Evolutionary conservation across 495 filamentous ascomycete genomes (phyloP).

Genomic region (Neurospora hispaniola): DNA sequence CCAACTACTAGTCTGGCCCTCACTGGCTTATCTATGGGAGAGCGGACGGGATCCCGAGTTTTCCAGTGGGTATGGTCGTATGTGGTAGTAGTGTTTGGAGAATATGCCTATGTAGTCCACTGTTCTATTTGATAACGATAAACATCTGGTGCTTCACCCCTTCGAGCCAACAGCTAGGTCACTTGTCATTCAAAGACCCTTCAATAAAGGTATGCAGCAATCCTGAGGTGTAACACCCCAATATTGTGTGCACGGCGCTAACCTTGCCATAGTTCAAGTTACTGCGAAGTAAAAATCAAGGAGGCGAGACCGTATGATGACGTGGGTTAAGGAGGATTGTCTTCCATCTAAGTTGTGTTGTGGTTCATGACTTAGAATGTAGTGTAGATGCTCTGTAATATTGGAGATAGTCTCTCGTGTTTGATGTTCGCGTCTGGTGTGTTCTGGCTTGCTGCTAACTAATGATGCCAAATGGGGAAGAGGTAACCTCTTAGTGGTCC

Average conservation of each 20-base stretch:
- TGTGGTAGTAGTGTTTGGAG: not conserved
- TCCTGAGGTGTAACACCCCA: too few relatives aligned
- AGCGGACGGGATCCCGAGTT: conserved; percentile 43
- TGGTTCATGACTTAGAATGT: not conserved
- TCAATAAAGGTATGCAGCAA: not conserved
- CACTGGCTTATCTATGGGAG: conserved; percentile 19
- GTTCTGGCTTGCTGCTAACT: accelerated
- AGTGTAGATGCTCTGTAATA: too few relatives aligned
- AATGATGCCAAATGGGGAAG: not conserved
- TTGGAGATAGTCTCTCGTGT: not conserved
- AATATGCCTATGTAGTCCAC: not conserved
- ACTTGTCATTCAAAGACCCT: not conserved
- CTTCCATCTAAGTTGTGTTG: not conserved
- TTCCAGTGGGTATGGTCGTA: conserved; percentile 12
- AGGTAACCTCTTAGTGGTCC: not conserved
- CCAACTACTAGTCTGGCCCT: conserved; percentile 26
- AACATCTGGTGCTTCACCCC: not conserved
- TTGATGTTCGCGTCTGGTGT: not conserved
- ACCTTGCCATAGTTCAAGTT: too few relatives aligned
- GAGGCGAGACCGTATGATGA: too few relatives aligned
- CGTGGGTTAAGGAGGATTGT: not conserved
- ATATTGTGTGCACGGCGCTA: too few relatives aligned
- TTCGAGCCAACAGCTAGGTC: not conserved
- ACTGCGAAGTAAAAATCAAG: too few relatives aligned
- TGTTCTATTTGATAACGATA: not conserved